Conservation (phyloP, 805 yeast species). For the Yamadazyma sp. region DNA sequence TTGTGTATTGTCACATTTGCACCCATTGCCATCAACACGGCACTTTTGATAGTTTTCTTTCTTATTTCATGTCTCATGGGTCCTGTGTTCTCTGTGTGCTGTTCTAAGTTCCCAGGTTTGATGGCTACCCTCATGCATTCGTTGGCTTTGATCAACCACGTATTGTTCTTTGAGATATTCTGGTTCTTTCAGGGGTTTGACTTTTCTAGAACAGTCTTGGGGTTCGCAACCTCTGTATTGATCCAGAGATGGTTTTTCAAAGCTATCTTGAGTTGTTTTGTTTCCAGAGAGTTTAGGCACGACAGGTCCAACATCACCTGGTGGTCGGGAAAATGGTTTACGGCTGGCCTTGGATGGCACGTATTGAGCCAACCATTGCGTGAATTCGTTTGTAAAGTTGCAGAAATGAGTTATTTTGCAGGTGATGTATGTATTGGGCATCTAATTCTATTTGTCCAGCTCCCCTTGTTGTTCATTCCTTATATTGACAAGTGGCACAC, state of each 20-base stretch:
- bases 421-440: conserved; percentile 65
- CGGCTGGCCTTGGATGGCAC: conserved; percentile 61
- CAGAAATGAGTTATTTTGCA: conserved; percentile 68
- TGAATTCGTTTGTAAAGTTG: conserved; percentile 60
- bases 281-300: conserved; percentile 63
- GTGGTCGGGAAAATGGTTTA: conserved; percentile 71
- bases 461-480: conserved; percentile 63
- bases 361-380: conserved; percentile 62
- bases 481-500: conserved; percentile 68
- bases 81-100: conserved; percentile 47
- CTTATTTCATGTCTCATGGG: conserved; percentile 49
- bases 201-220: conserved; percentile 57
- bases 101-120: conserved; percentile 46
- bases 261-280: conserved; percentile 44
- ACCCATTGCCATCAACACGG: conserved; percentile 48
- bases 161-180: conserved; percentile 58
- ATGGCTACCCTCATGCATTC: conserved; percentile 59
- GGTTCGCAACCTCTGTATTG: conserved; percentile 55
- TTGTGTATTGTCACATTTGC: conserved; percentile 44
- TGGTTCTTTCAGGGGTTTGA: conserved; percentile 71
- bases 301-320: conserved; percentile 60
- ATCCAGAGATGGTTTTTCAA: conserved; percentile 61
- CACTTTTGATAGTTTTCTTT: conserved; percentile 40
- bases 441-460: conserved; percentile 52
- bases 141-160: conserved; percentile 51